These are phyloP conservation scores for Candida michaelii DNA, from an alignment of 805 yeast species.

Conservation along the genomic window DNA sequence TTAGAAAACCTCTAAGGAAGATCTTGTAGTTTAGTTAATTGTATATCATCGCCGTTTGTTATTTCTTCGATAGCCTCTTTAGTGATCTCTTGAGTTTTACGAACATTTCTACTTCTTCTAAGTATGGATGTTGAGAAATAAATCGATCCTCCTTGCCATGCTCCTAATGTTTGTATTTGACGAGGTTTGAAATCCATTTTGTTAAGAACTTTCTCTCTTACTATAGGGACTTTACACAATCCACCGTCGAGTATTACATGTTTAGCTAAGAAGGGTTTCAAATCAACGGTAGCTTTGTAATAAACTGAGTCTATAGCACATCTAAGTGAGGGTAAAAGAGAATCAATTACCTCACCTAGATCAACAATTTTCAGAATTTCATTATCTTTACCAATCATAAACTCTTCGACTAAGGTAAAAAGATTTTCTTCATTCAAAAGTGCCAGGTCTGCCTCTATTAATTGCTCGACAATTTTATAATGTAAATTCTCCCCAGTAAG, in stretches of 20 bases:
- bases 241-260: slow-evolving; percentile 28
- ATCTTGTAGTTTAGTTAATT: slow-evolving; percentile 14
- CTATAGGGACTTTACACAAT: slow-evolving; percentile 23
- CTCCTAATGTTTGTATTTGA: slow-evolving; percentile 19
- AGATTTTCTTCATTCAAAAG: neutral
- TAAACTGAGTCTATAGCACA: slow-evolving; percentile 1
- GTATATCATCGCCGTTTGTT: slow-evolving; percentile 5
- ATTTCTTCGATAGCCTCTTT: slow-evolving; percentile 18
- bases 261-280: slow-evolving; percentile 15
- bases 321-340: slow-evolving; percentile 8
- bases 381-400: slow-evolving; percentile 3
- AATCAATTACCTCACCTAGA: slow-evolving; percentile 4
- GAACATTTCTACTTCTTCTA: slow-evolving; percentile 15
- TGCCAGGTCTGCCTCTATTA: slow-evolving; percentile 12
- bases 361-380: slow-evolving; percentile 6
- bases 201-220: slow-evolving; percentile 18
- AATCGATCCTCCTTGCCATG: slow-evolving; percentile 34
- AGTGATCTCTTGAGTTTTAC: slow-evolving; percentile 24
- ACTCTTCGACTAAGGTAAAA: slow-evolving; percentile 4
- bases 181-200: neutral
- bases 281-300: slow-evolving; percentile 19
- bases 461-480: slow-evolving; percentile 9
- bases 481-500: slow-evolving; percentile 14
- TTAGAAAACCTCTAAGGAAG: slow-evolving; percentile 4
- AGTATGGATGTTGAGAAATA: slow-evolving; percentile 23